Conservation (phyloP, 73 alveolate species). For the Durusdinium trenchii region DNA sequence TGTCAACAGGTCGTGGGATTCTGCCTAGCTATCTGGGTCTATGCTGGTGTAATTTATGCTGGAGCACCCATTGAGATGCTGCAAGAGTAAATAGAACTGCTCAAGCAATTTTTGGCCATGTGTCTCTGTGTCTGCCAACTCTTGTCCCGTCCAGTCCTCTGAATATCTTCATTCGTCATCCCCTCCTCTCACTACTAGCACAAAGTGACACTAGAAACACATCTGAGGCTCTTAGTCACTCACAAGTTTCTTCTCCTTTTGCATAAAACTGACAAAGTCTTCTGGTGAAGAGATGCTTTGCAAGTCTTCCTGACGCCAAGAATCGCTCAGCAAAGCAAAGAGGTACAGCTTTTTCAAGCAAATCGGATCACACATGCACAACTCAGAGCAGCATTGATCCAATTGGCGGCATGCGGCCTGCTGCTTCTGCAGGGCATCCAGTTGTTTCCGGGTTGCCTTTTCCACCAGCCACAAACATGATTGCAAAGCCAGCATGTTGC, state of each 20-base stretch:
- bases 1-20: too few species aligned
- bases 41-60: too few species aligned
- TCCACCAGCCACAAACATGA: too few species aligned
- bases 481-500: too few species aligned
- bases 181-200: slow-evolving; percentile 23
- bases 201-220: neutral
- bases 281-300: slow-evolving; percentile 53
- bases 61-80: too few species aligned
- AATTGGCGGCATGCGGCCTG: neutral
- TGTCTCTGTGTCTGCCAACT: too few species aligned
- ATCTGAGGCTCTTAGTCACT: neutral
- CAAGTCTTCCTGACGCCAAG: slow-evolving; percentile 17
- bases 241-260: neutral
- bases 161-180: slow-evolving; percentile 67
- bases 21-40: too few species aligned
- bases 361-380: neutral
- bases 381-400: neutral
- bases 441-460: slow-evolving; percentile 71
- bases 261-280: slow-evolving; percentile 59
- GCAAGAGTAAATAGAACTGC: too few species aligned
- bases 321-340: neutral
- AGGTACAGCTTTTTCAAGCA: neutral
- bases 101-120: too few species aligned
- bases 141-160: slow-evolving; percentile 12
- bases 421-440: slow-evolving; percentile 89